These are phyloP conservation scores for Pseudocercospora crystallina DNA, from an alignment of 2,329 filamentous ascomycete genomes.

Conservation along the genomic window DNA sequence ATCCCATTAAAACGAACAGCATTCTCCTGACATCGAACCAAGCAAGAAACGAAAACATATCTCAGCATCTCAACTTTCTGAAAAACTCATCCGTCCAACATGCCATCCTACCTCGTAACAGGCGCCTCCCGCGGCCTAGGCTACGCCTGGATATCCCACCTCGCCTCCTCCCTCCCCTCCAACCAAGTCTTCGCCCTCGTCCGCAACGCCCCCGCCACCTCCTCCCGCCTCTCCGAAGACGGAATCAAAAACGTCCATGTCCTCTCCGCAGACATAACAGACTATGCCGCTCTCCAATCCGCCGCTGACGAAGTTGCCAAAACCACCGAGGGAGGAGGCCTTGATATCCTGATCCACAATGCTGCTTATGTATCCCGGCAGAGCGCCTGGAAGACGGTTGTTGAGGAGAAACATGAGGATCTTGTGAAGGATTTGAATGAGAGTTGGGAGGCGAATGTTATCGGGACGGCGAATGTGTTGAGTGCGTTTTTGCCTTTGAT, in stretches of 20 bases:
- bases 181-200: constrained; percentile 39
- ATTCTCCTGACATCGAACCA: no score
- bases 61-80: no score
- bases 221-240: constrained; percentile 24
- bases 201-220: constrained; percentile 30
- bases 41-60: no score
- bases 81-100: constrained; percentile 17
- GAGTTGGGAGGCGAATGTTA: constrained; percentile 28
- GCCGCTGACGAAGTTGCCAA: constrained; percentile 24
- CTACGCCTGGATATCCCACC: constrained; percentile 33
- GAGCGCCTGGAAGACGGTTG: constrained; percentile 20
- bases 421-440: constrained; percentile 23
- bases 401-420: constrained; percentile 16
- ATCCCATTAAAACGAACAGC: no score
- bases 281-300: constrained; percentile 41
- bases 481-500: constrained; percentile 33
- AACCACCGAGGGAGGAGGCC: constrained; percentile 24
- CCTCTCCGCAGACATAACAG: constrained; percentile 47
- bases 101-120: constrained; percentile 37
- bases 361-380: constrained; percentile 25
- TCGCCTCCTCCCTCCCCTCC: constrained; percentile 27
- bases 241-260: constrained; percentile 46
- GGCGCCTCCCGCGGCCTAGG: constrained; percentile 37
- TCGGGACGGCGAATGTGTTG: constrained; percentile 28
- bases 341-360: constrained; percentile 37